Percentiles rank a stretch among this genome's conserved stretches.
Evolutionary conservation across 768 basidiomycete genomes (phyloP).

Genomic region (Asterophora lycoperdoides): DNA sequence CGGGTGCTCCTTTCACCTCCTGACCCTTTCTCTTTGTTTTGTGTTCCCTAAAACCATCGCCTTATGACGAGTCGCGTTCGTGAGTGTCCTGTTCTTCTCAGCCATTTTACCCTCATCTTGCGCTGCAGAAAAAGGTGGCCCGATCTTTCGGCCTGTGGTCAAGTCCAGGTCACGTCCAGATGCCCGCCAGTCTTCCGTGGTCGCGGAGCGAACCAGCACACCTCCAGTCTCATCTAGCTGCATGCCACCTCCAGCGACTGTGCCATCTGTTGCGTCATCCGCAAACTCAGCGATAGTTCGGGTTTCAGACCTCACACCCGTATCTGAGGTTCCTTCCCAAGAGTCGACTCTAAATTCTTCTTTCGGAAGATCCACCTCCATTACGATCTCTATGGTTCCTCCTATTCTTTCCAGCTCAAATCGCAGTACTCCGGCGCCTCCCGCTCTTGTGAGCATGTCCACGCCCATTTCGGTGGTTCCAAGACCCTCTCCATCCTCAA

Average conservation of each 20-base stretch:
- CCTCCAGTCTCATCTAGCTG: background rate
- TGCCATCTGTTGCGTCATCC: background rate
- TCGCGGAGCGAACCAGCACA: conserved; percentile 5
- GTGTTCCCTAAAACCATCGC: background rate
- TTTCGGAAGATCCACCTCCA: background rate
- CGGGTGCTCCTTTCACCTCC: conserved; percentile 1
- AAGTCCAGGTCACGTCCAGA: conserved; percentile 48
- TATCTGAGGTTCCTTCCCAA: background rate
- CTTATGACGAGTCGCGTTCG: conserved; percentile 56
- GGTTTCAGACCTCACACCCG: background rate
- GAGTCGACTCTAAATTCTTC: background rate
- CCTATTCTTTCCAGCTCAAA: background rate
- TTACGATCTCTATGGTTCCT: background rate
- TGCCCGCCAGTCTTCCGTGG: conserved; percentile 28
- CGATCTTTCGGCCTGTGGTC: conserved; percentile 64
- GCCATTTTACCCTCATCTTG: conserved; percentile 7
- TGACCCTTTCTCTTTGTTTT: conserved; percentile 1
- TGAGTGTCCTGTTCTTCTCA: conserved; percentile 37
- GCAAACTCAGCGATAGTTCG: background rate
- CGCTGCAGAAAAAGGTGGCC: conserved; percentile 61
- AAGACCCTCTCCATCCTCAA: conserved; percentile 4
- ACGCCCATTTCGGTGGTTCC: conserved; percentile 1
- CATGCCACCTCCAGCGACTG: background rate
- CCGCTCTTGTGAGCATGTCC: conserved; percentile 7
- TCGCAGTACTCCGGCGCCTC: conserved; percentile 13